phyloP scores from a whole-genome alignment of 2,329 filamentous ascomycete species.

The Venturia aucupariae region DNA sequence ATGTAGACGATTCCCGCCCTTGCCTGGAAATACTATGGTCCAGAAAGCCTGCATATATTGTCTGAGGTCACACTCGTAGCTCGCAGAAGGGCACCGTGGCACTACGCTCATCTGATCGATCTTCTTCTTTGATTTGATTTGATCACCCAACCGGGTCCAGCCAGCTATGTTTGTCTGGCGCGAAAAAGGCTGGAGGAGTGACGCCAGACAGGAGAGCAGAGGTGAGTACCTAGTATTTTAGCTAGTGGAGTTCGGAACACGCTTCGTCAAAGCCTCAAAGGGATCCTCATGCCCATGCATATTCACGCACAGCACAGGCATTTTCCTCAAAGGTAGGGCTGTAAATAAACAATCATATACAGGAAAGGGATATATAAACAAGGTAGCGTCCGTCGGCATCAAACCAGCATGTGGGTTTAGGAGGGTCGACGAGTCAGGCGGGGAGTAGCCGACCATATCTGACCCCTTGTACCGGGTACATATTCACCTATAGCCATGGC shows the following conservation, averaged over 20 bases:
- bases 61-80: neutral
- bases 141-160: neutral
- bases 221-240: too few species aligned
- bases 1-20: neutral
- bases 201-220: neutral
- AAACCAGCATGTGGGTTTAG: neutral
- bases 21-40: neutral
- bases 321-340: neutral
- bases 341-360: neutral
- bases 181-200: neutral
- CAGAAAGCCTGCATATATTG: neutral
- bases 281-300: neutral
- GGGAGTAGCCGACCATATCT: neutral
- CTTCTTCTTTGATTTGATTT: neutral
- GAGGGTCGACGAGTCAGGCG: neutral
- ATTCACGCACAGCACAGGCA: neutral
- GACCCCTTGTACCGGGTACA: neutral
- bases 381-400: neutral
- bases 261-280: neutral
- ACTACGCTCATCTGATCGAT: too few species aligned
- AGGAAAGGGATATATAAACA: neutral
- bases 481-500: neutral
- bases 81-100: too few species aligned
- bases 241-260: neutral
- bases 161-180: neutral